These are phyloP conservation scores for Leptographium lundbergii DNA, from an alignment of 2,329 filamentous ascomycete genomes.

Conservation along the genomic window DNA sequence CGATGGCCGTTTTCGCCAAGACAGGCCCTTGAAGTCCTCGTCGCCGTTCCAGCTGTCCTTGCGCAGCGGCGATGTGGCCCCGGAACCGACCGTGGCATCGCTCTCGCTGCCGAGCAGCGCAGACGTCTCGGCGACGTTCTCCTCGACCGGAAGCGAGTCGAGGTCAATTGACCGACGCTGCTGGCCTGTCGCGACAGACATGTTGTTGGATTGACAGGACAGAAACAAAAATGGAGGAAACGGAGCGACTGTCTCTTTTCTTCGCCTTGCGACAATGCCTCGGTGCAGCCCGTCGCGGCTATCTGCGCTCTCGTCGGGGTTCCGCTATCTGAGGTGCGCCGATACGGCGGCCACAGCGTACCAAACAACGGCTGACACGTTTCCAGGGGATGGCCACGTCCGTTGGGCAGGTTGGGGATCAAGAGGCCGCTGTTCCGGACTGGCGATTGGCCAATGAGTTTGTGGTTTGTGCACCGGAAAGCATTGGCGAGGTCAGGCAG, in stretches of 20 bases:
- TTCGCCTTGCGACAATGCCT: not conserved
- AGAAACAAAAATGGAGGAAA: not conserved
- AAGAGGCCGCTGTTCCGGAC: not conserved
- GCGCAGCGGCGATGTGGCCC: not conserved
- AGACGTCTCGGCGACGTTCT: not conserved
- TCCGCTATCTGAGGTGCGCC: not conserved
- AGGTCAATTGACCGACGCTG: not conserved
- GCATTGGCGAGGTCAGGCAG: not conserved
- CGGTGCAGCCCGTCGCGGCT: not conserved
- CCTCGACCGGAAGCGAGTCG: not conserved
- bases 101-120: slow-evolving; percentile 1
- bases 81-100: not conserved
- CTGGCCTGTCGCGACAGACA: not conserved
- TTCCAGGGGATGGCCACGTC: not conserved
- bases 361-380: not conserved
- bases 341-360: not conserved
- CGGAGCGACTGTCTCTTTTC: not conserved
- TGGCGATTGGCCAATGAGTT: not conserved
- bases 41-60: slow-evolving; percentile 31
- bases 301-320: too few relatives aligned
- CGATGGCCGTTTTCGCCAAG: slow-evolving; percentile 55
- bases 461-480: too few relatives aligned
- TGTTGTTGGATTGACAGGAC: not conserved
- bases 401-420: not conserved
- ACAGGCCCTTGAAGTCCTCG: slow-evolving; percentile 46